A percentile compares a stretch with the other conserved stretches of the same genome.
Conservation (phyloP, 495 filamentous ascomycete species). For the Lophiostoma macrostomum region DNA sequence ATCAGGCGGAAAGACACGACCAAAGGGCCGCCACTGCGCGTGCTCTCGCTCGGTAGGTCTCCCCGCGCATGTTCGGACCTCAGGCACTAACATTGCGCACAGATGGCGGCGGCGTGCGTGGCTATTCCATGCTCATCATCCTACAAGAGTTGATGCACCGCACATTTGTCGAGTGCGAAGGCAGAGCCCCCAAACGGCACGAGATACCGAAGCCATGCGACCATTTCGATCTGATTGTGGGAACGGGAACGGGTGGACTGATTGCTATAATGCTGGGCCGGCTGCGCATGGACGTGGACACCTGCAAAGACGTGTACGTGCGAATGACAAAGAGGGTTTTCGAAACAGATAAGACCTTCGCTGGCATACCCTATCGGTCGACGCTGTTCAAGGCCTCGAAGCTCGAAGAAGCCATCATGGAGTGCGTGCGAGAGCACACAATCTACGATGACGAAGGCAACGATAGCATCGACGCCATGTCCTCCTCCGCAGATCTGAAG, state of each 20-base stretch:
- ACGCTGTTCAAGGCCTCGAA: slow-evolving; percentile 96
- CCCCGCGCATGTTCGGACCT: not conserved
- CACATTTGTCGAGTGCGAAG: slow-evolving; percentile 81
- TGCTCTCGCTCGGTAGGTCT: slow-evolving; percentile 80
- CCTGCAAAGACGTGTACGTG: slow-evolving; percentile 93
- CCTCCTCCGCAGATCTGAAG: slow-evolving; percentile 16
- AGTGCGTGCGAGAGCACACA: slow-evolving; percentile 85
- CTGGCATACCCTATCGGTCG: slow-evolving; percentile 86
- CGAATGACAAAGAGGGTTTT: slow-evolving; percentile 92
- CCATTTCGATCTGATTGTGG: slow-evolving; percentile 94
- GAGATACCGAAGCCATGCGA: slow-evolving; percentile 97
- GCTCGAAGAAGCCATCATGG: slow-evolving; percentile 88
- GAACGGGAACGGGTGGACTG: slow-evolving; percentile 90
- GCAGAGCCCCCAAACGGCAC: slow-evolving; percentile 74
- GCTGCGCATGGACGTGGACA: slow-evolving; percentile 86
- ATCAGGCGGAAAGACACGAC: slow-evolving; percentile 85
- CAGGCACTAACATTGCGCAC: slow-evolving; percentile 19
- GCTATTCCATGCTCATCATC: slow-evolving; percentile 94
- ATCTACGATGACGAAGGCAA: slow-evolving; percentile 79
- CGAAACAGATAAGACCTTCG: slow-evolving; percentile 96
- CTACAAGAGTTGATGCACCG: slow-evolving; percentile 95
- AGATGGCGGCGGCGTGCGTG: slow-evolving; percentile 96
- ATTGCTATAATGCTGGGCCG: slow-evolving; percentile 96
- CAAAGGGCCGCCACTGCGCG: slow-evolving; percentile 86
- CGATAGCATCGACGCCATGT: slow-evolving; percentile 29